Percentiles rank a stretch among this genome's conserved stretches.
These are phyloP conservation scores for Mucor circinelloides DNA, from an alignment of 371 early-diverging fungal genomes.

Conservation along the genomic window DNA sequence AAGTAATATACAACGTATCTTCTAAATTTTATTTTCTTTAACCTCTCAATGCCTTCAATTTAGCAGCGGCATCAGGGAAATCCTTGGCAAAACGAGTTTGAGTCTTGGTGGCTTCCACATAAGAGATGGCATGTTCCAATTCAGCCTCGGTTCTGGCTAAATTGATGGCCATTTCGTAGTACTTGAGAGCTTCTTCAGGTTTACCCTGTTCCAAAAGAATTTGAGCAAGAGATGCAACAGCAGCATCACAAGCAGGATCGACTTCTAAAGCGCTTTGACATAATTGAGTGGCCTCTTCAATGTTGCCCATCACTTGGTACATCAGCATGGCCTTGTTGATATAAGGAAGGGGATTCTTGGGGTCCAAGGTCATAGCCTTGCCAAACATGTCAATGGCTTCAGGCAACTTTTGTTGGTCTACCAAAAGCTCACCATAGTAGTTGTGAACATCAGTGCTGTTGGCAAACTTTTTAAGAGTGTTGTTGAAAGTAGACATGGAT, in stretches of 20 bases:
- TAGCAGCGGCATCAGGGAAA: slow-evolving; percentile 50
- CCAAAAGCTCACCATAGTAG: slow-evolving; percentile 94
- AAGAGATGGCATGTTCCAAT: slow-evolving; percentile 83
- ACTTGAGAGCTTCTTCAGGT: slow-evolving; percentile 80
- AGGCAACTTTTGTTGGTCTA: slow-evolving; percentile 82
- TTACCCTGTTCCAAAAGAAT: slow-evolving; percentile 85
- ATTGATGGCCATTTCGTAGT: slow-evolving; percentile 84
- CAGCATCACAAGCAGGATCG: slow-evolving; percentile 95
- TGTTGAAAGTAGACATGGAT: slow-evolving; percentile 80
- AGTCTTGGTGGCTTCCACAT: slow-evolving; percentile 64
- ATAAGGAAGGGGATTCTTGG: slow-evolving; percentile 85
- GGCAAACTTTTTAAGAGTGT: slow-evolving; percentile 79
- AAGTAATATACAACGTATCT: neutral
- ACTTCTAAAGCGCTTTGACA: slow-evolving; percentile 84
- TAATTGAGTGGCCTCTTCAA: slow-evolving; percentile 73
- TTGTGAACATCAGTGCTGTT: slow-evolving; percentile 89
- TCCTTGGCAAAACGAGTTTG: slow-evolving; percentile 49
- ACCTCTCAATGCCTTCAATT: slow-evolving; percentile 37
- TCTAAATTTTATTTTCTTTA: slow-evolving; percentile 8
- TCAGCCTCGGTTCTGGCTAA: slow-evolving; percentile 90
- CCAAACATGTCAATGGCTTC: slow-evolving; percentile 79
- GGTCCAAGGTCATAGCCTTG: slow-evolving; percentile 73
- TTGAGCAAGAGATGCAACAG: slow-evolving; percentile 90
- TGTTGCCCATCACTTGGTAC: slow-evolving; percentile 81
- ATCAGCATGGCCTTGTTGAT: slow-evolving; percentile 95